Base-by-base conservation (phyloP, 2,329 filamentous ascomycete species). In the Xylaria sp. region DNA sequence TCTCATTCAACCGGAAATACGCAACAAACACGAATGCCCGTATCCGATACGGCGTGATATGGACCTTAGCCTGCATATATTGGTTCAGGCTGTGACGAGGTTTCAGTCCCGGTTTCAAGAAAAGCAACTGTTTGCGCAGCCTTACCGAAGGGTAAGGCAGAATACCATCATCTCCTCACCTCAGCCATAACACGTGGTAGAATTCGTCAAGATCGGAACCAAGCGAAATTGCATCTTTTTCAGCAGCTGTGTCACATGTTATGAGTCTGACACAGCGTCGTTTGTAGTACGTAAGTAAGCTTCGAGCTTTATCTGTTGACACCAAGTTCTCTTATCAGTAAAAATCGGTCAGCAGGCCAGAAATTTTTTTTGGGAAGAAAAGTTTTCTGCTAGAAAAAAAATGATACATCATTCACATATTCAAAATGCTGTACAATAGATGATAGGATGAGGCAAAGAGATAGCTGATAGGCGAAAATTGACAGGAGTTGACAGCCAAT, bases 261-360 rank as follows among this genome's bases (percentile, higher is more conserved):
- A 5, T 16, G 5, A 5, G n/a, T 29, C 53, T 51, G 42, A 51
- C 25, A 12, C 25, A 29, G 16, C 54, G 5, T 21, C 32, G 35
- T 35, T 54, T 23, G 57, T 60, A 37, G 10, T 10, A 37, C 37
- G 27, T 47, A 60, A 47, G 63, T 42, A 42, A 47, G 44, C 21
- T 13, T 64, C 16, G 10, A 42, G 16, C 6, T 48, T 13, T 48
- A 37, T 37, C 51, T 55, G 18, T 35, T 13, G 23, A 21, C 9
- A 55, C n/a, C 8, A 9, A 16, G 5, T 21, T 25, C 13, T 35
- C 23, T 37, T 27, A 54, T 65, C 40, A 50, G 48, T 16, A 47
- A 54, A 47, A 55, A 16, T 27, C 21, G 44, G 47, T 65, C 54
- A 65, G 63, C 54, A 53, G 63, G 50, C 55, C 27, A 37, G 10